Conservation (phyloP, 305 asterid genomes). For the Solanum hybrid region DNA sequence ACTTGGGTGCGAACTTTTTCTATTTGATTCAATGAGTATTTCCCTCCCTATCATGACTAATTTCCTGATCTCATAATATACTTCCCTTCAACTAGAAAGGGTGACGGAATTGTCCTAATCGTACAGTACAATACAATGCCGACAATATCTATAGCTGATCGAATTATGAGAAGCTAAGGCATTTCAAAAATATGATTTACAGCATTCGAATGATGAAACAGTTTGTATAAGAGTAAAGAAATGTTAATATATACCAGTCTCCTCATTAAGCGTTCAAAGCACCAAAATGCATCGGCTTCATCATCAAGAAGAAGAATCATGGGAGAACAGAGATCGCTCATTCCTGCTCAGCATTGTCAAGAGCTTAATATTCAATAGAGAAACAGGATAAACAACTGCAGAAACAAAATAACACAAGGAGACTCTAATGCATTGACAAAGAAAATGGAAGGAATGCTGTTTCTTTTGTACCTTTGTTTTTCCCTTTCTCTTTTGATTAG, state of each 20-base stretch:
- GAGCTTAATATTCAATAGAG: conserved; percentile 2
- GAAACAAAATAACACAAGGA: not conserved
- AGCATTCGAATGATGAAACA: not conserved
- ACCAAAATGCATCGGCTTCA: conserved; percentile 98
- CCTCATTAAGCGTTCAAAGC: conserved; percentile 83
- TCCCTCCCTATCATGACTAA: no score
- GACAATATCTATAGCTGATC: not conserved
- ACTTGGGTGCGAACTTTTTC: no score
- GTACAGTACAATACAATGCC: not conserved
- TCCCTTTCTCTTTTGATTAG: not conserved
- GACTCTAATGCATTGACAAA: not conserved
- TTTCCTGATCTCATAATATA: not conserved
- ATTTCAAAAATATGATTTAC: not conserved
- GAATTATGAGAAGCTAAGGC: not conserved
- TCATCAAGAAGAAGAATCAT: conserved; percentile 82
- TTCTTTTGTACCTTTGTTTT: not conserved
- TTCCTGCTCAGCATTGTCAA: conserved; percentile 47
- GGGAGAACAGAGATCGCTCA: conserved; percentile 98
- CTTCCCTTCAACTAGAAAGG: not conserved
- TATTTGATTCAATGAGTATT: not conserved
- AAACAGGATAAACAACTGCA: not conserved
- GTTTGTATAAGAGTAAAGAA: not conserved
- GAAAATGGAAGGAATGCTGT: not conserved
- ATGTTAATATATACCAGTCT: conserved; percentile 48
- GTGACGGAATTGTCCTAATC: not conserved